phyloP scores from a whole-genome alignment of 345 rosid genomes.

The Populus tremula region DNA sequence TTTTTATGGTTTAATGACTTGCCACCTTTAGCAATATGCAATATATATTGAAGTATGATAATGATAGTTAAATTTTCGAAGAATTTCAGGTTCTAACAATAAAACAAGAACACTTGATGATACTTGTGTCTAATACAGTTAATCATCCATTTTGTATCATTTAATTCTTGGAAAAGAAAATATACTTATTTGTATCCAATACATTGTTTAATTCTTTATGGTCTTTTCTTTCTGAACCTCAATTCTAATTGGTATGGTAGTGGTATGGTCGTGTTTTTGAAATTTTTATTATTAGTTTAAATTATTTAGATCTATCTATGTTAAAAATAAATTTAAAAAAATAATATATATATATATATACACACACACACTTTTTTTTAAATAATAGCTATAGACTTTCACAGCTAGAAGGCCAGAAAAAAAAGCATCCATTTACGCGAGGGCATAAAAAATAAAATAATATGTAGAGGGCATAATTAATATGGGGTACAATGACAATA shows the following conservation, averaged over 20 bases:
- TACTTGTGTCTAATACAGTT: not conserved
- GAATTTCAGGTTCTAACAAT: too few species aligned
- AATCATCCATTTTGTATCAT: not conserved
- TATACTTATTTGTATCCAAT: not conserved
- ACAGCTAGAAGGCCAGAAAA: not conserved
- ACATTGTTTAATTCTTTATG: too few species aligned
- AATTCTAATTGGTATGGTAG: not conserved
- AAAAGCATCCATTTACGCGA: not conserved
- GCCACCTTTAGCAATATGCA: too few species aligned
- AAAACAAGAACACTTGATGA: too few species aligned
- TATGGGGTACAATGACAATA: not conserved
- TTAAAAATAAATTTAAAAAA: too few species aligned
- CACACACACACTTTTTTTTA: too few species aligned
- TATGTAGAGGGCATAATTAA: not conserved
- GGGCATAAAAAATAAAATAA: not conserved
- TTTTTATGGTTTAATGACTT: too few species aligned
- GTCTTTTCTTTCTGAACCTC: not conserved
- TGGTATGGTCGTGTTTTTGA: too few species aligned
- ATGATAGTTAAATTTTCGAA: too few species aligned
- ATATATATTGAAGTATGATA: too few species aligned
- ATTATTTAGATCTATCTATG: fast-evolving
- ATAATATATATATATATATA: too few species aligned
- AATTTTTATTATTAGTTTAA: too few species aligned
- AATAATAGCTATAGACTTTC: not conserved
- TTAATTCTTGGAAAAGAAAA: not conserved